Conservation (phyloP, 1,284 basidiomycete genomes). For the Microbotryum saponariae region DNA sequence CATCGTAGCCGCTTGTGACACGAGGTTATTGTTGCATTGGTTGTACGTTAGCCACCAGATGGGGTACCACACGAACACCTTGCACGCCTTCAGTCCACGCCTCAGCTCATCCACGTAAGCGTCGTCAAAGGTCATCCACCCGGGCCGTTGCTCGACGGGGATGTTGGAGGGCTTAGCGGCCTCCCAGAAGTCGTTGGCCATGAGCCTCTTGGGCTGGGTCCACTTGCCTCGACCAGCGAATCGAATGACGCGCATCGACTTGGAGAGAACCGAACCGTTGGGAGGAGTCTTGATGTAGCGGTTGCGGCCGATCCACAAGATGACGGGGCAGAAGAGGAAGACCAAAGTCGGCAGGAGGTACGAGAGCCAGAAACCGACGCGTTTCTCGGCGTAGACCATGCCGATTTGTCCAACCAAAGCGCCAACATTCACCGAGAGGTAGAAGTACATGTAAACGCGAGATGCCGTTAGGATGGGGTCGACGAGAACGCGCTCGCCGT, state of each 20-base stretch:
- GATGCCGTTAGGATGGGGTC: constrained; percentile 66
- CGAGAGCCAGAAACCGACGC: constrained; percentile 45
- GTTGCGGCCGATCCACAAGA: constrained; percentile 60
- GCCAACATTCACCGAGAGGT: constrained; percentile 66
- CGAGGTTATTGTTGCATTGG: constrained; percentile 46
- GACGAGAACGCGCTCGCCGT: constrained; percentile 69
- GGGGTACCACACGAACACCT: constrained; percentile 65
- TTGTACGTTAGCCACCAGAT: constrained; percentile 60
- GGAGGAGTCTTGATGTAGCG: constrained; percentile 63
- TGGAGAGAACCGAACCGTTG: constrained; percentile 67
- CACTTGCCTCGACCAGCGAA: constrained; percentile 39
- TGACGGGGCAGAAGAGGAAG: constrained; percentile 51
- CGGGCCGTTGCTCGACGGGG: constrained; percentile 35
- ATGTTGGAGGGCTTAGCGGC: constrained; percentile 54
- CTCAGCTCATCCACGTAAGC: constrained; percentile 74
- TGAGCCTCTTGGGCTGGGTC: constrained; percentile 43
- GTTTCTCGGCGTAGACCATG: constrained; percentile 41
- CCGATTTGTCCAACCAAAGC: constrained; percentile 49
- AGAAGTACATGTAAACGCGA: constrained; percentile 50
- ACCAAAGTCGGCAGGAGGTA: constrained; percentile 43
- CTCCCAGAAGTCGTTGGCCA: constrained; percentile 67
- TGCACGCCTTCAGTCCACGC: constrained; percentile 74
- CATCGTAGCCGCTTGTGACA: constrained; percentile 27
- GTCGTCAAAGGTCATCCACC: constrained; percentile 50
- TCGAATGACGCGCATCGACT: constrained; percentile 38